Conservation (phyloP, 352 stramenopile species). For the Phytophthora cactorum region DNA sequence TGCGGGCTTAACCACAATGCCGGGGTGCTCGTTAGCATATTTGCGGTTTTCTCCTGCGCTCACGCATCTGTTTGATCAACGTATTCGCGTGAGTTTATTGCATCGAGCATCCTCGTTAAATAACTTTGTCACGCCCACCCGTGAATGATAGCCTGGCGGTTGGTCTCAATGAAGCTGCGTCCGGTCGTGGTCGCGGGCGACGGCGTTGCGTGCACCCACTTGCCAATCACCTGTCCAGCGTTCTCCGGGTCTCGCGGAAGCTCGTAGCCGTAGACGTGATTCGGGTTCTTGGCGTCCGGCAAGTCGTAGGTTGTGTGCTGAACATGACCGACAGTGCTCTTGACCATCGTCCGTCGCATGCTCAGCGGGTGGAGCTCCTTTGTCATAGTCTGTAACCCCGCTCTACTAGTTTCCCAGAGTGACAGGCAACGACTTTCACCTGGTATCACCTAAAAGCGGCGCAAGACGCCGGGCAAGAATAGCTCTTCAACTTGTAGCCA, state of each 20-base stretch:
- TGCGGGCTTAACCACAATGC: slow-evolving; percentile 70
- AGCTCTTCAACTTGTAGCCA: neutral
- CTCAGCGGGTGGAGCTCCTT: slow-evolving; percentile 42
- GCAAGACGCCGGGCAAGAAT: slow-evolving; percentile 8
- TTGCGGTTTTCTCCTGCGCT: slow-evolving; percentile 60
- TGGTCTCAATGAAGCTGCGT: slow-evolving; percentile 84
- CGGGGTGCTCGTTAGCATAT: slow-evolving; percentile 75
- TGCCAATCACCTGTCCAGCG: slow-evolving; percentile 75
- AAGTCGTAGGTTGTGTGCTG: slow-evolving; percentile 71
- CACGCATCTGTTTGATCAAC: slow-evolving; percentile 42
- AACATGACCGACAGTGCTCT: slow-evolving; percentile 74
- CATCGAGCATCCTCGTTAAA: neutral
- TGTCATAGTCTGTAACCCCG: slow-evolving; percentile 12
- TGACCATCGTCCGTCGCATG: slow-evolving; percentile 86
- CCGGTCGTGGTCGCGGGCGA: slow-evolving; percentile 65
- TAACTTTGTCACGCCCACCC: slow-evolving; percentile 34
- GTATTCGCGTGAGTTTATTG: neutral
- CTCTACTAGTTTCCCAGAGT: slow-evolving; percentile 1
- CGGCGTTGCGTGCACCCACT: slow-evolving; percentile 71
- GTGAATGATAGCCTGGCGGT: slow-evolving; percentile 65
- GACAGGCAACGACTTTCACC: neutral
- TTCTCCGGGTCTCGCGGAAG: slow-evolving; percentile 74
- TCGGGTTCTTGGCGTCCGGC: slow-evolving; percentile 62
- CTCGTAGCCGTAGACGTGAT: slow-evolving; percentile 75
- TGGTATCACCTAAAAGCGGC: slow-evolving; percentile 13